Evolutionary conservation across 2,329 filamentous ascomycete genomes (phyloP).

Genomic region (Tolypocladium ovalisporum): DNA sequence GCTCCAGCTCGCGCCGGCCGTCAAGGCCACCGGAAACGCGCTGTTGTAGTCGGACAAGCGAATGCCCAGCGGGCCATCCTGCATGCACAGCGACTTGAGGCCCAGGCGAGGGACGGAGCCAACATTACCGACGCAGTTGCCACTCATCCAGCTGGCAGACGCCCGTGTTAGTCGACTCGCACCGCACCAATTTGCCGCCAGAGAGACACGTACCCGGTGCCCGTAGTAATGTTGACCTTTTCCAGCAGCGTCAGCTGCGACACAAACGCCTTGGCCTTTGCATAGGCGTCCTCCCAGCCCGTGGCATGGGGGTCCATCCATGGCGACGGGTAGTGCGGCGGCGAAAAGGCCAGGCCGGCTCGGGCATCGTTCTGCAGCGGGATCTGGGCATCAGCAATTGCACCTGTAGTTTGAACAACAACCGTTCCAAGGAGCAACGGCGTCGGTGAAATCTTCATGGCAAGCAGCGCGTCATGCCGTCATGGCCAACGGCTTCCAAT

Average conservation of each 20-base stretch:
- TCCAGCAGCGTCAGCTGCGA: slow-evolving; percentile 72
- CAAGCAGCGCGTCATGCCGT: neutral
- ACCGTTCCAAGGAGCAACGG: slow-evolving; percentile 4
- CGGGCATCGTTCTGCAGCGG: slow-evolving; percentile 9
- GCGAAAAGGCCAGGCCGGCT: slow-evolving; percentile 25
- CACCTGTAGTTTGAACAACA: neutral
- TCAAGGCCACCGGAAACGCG: slow-evolving; percentile 69
- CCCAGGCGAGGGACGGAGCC: slow-evolving; percentile 61
- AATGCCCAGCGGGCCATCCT: slow-evolving; percentile 75
- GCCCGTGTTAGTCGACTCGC: neutral
- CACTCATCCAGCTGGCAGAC: slow-evolving; percentile 32
- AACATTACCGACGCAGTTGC: slow-evolving; percentile 67
- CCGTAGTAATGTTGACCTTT: slow-evolving; percentile 93
- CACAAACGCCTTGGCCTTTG: slow-evolving; percentile 67
- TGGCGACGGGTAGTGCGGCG: slow-evolving; percentile 72
- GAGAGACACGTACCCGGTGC: slow-evolving; percentile 56
- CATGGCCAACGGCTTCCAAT: neutral
- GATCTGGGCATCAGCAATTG: slow-evolving; percentile 11
- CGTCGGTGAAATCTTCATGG: neutral
- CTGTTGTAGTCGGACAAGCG: slow-evolving; percentile 70
- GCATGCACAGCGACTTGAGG: slow-evolving; percentile 67
- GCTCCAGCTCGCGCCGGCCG: slow-evolving; percentile 76
- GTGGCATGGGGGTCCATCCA: slow-evolving; percentile 67
- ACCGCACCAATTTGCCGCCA: slow-evolving; percentile 1
- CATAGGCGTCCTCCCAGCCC: slow-evolving; percentile 67